Conservation (phyloP, 768 basidiomycete species). For the Mycena vulgaris region DNA sequence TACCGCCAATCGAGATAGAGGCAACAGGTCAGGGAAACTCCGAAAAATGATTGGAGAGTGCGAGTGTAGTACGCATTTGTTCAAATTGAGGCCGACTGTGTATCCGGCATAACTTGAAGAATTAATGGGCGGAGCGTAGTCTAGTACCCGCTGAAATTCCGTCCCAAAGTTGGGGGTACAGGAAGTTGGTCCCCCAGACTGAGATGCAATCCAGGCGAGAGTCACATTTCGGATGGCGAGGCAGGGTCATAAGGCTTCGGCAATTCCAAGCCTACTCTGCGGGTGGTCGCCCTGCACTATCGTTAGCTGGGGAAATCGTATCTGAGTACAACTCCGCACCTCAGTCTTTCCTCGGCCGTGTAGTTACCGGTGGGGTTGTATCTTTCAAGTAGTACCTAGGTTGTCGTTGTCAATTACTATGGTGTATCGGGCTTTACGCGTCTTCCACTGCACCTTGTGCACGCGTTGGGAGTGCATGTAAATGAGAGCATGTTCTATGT, state of each 20-base stretch:
- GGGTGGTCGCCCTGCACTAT: constrained; percentile 73
- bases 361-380: constrained; percentile 92
- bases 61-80: no score
- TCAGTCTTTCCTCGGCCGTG: constrained; percentile 83
- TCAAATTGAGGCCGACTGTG: no score
- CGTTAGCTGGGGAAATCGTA: constrained; percentile 2
- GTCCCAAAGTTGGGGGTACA: no score
- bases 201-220: not conserved
- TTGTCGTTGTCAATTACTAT: not conserved
- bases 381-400: constrained; percentile 82
- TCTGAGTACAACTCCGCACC: constrained; percentile 39
- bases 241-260: constrained; percentile 62
- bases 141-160: no score
- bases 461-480: constrained; percentile 83
- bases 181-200: no score
- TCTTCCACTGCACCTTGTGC: constrained; percentile 72
- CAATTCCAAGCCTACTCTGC: constrained; percentile 90
- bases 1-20: no score
- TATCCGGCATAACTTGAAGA: no score
- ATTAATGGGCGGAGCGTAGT: no score
- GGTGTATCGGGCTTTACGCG: not conserved
- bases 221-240: constrained; percentile 20
- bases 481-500: constrained; percentile 71
- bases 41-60: no score
- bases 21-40: no score